Evolutionary conservation across 2,329 filamentous ascomycete species (phyloP), one percentile per base, ranked within the genome.

Genomic region (Macroventuria anomochaeta): DNA sequence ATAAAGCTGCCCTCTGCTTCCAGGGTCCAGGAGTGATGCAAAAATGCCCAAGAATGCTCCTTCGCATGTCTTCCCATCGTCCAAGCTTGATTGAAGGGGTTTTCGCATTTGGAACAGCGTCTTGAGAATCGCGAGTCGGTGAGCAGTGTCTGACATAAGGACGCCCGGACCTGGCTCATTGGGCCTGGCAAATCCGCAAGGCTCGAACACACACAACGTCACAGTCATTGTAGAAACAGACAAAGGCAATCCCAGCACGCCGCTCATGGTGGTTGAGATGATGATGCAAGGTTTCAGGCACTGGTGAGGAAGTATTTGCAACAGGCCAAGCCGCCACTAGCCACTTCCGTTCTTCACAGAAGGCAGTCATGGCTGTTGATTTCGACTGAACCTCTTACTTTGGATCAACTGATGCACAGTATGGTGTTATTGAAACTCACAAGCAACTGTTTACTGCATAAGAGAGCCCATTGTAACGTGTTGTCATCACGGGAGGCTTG

Each of bases 11-110:
- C 34, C 46, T 50, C 39, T 32, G 40, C 37, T 33, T 36, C 20
- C 26, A 37, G 39, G 42, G 36, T 53, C 52, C 39, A 57, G 37
- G 33, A 59, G 57, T 43, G 55, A 64, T 67, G 67, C 65, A 68
- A 47, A 54, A 46, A 47, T 68, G 67, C 66, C 67, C 63, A 62
- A 65, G 56, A 28, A 44, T 29, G 33, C 43, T 39, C 39, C 11
- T 11, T 53, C 26, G 31, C 13, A 18, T 23, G 13, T 25, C 11
- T 12, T 11, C 6, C 29, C 34, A 31, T 36, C 10, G 43, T 13
- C 23, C 32, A 18, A 50, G 51, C 42, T 54, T 28, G 25, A 15
- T 17, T 13, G 17, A 26, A 32, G 25, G 23, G 17, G 29, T 6
- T 21, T 39, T 23, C 26, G 38, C 38, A 21, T 25, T 3, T 15